Percentiles rank a stretch among this genome's conserved stretches.
Evolutionary conservation across 768 basidiomycete species (phyloP).

Genomic region (Leccinum boreale): DNA sequence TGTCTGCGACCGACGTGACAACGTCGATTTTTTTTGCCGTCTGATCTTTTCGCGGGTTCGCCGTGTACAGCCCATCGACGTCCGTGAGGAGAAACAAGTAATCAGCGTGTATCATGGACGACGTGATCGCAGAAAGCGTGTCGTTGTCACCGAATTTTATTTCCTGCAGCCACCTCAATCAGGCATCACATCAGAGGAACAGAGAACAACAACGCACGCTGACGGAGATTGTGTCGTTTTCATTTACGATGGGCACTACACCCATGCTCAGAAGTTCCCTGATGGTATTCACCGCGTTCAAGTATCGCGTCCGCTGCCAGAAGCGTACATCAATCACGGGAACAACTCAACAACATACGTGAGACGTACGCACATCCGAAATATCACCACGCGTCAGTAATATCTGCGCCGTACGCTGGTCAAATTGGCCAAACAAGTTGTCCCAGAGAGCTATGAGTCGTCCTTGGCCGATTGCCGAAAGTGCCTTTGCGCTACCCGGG

Average conservation of each 20-base stretch:
- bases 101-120: slow-evolving; percentile 97
- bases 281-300: slow-evolving; percentile 96
- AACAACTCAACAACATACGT: neutral
- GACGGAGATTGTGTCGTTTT: slow-evolving; percentile 98
- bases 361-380: slow-evolving; percentile 67
- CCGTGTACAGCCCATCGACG: slow-evolving; percentile 92
- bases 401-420: slow-evolving; percentile 94
- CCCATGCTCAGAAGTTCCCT: slow-evolving; percentile 90
- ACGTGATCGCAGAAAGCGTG: slow-evolving; percentile 94
- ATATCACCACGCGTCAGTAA: slow-evolving; percentile 94
- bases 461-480: slow-evolving; percentile 97
- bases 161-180: slow-evolving; percentile 56
- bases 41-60: slow-evolving; percentile 92
- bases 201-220: slow-evolving; percentile 57
- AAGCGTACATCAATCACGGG: slow-evolving; percentile 4
- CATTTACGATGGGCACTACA: slow-evolving; percentile 97
- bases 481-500: slow-evolving; percentile 54
- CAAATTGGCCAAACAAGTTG: slow-evolving; percentile 90
- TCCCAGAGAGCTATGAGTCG: slow-evolving; percentile 96
- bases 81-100: slow-evolving; percentile 96
- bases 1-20: slow-evolving; percentile 78
- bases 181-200: neutral
- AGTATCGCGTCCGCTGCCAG: slow-evolving; percentile 81
- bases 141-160: slow-evolving; percentile 99
- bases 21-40: slow-evolving; percentile 74